Base-by-base conservation (phyloP, 176 grass and related monocot genomes). In the Juncus effusus region DNA sequence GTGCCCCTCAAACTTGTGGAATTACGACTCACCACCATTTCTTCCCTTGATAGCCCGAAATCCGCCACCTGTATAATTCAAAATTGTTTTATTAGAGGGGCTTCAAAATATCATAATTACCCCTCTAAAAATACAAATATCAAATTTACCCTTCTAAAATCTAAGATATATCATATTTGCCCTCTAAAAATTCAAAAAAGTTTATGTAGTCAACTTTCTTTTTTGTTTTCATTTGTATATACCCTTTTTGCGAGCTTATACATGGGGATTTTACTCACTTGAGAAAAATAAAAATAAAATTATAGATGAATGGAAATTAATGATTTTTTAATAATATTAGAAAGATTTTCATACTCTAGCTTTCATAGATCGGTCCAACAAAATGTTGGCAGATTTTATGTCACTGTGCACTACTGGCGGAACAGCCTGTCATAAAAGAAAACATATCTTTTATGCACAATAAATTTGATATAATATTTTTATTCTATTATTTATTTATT, bases 41-140 rank as follows among this genome's bases (percentile, higher is more conserved):
- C 85, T 76, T 93, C 94, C 80, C 85, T 89, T 74, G 94, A 93
- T 61, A 99, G 84, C 50, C 94, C 94, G 69, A 99, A 99, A 69
- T 99, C 94, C 7, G 94, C 94, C 74, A 99, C 94, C 88, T 99
- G 80, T 19, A 40, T 58, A 64, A 63, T 6, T 47, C 44, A 47
- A 47, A 47, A 47, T 9, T 47, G 4, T 47, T 9, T 6, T 47
- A 47, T 47, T 6, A 47, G 44, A 28, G 19, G 19, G 19, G 19
- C 19, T 28, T 28, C 19, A 28, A 28, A 28, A 28, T 28, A 28
- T 28, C 19, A 28, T 28, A 28, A 28, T 28, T 28, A 28, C 19
- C 19, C 19, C 19, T 28, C 19, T 28, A 28, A 28, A 28, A 28
- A 28, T 28, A 28, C 1, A 28, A 28, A 28, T 28, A 28, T 28